Percentiles rank a stretch among this genome's conserved stretches.
Evolutionary conservation across 208 protist species (phyloP).

Genomic region (Novymonas esmeraldas): DNA sequence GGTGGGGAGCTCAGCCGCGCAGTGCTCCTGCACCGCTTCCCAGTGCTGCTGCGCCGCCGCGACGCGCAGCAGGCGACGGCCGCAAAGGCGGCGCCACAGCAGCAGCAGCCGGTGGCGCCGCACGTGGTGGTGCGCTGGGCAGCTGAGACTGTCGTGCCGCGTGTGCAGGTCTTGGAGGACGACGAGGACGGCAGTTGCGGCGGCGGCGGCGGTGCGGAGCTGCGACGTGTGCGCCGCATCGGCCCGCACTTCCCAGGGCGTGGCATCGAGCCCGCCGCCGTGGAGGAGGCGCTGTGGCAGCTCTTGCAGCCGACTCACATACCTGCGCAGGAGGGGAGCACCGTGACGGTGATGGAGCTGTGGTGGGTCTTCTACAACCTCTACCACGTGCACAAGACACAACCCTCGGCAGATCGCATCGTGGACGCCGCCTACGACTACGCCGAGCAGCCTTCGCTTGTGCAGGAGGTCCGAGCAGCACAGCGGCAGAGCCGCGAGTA

Average conservation of each 20-base stretch:
- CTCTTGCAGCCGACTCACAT: conserved; percentile 37
- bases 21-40: conserved; percentile 17
- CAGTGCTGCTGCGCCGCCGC: conserved; percentile 28
- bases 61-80: conserved; percentile 19
- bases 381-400: conserved; percentile 70
- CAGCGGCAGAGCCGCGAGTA: conserved; percentile 18
- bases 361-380: conserved; percentile 74
- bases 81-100: too few relatives aligned
- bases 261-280: conserved; percentile 15
- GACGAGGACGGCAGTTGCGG: background rate
- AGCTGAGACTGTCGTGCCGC: conserved; percentile 2
- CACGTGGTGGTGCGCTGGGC: conserved; percentile 28
- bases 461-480: conserved; percentile 48
- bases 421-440: conserved; percentile 26
- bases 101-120: conserved; percentile 8
- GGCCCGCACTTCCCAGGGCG: conserved; percentile 49
- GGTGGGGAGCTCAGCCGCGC: conserved; percentile 51
- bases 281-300: conserved; percentile 43
- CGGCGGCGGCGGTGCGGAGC: background rate
- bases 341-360: conserved; percentile 59
- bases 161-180: conserved; percentile 1
- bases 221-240: conserved; percentile 9
- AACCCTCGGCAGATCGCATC: conserved; percentile 48
- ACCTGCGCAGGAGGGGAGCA: background rate
- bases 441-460: conserved; percentile 33